Base-by-base conservation (phyloP, 2,329 filamentous ascomycete species). In the Neodidymelliopsis sp. region DNA sequence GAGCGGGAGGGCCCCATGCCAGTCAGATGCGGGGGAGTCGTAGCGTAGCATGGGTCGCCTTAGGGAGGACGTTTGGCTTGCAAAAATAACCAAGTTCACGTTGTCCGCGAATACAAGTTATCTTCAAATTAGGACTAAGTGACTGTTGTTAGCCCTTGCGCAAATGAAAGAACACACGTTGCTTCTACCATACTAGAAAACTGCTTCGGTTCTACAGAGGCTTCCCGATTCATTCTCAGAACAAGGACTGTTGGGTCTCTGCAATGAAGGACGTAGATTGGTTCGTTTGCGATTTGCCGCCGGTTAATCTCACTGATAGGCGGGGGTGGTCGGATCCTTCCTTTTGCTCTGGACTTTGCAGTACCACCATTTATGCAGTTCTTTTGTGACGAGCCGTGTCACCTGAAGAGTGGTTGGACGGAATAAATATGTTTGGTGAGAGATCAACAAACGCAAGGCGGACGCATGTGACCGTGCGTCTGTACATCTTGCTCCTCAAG, bases 1-100 rank as follows among this genome's bases (percentile, higher is more conserved):
- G 37, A 81, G 67, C 2, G 78, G 78, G 1, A 81, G 63, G 19
- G 76, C 74, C 48, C 75, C 65, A 39, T 72, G 63, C 72, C 74
- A 77, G 47, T 65, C 23, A 35, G 41, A 47, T 45, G 53, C 53
- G 35, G 53, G 53, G 39, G 37, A 35, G 28, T 27, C 22, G 30
- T 53, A 55, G 43, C 44, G 38, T 20, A 55, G 38, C 39, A 53
- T 53, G 42, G 43, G 34, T 30, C 29, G 33, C 19, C 23, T 46
- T 30, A 36, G 19, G 23, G 5, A 13, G 24, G 31, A n/a, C n/a
- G n/a, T n/a, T n/a, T n/a, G n/a, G n/a, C n/a, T n/a, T n/a, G n/a
- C n/a, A n/a, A n/a, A n/a, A n/a, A n/a, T n/a, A n/a, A n/a, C n/a
- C n/a, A n/a, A n/a, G n/a, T n/a, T n/a, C n/a, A n/a, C n/a, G n/a